phyloP scores from a whole-genome alignment of 192 early-diverging fungal genomes.

The Coemansia sp. region DNA sequence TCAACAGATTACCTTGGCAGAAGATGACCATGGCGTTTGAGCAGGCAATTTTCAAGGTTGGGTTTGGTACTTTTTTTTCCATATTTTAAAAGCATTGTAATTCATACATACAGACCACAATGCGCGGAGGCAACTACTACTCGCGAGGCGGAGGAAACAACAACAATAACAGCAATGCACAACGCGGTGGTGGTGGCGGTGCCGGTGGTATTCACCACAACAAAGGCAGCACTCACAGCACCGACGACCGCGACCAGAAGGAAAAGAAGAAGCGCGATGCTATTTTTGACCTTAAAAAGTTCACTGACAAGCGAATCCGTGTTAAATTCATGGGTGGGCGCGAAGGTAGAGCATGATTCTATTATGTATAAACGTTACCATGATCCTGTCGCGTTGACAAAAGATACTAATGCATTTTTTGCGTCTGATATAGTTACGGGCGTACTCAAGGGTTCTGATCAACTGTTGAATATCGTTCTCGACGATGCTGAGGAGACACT shows the following conservation, averaged over 20 bases:
- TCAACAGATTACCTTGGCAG: no score
- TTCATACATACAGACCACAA: conserved; percentile 5
- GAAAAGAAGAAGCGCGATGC: conserved; percentile 80
- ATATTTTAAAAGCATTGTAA: background rate
- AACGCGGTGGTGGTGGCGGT: conserved; percentile 5
- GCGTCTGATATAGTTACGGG: conserved; percentile 67
- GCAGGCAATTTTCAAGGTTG: background rate
- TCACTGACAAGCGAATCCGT: conserved; percentile 86
- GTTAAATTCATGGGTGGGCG: conserved; percentile 93
- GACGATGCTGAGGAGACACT: conserved; percentile 87
- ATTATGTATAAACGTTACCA: no score
- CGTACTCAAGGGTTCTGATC: conserved; percentile 89
- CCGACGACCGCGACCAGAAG: conserved; percentile 46
- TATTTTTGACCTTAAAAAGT: conserved; percentile 92
- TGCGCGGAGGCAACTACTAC: conserved; percentile 54
- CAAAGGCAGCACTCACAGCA: conserved; percentile 49
- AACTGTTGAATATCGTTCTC: conserved; percentile 88
- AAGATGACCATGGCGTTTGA: background rate
- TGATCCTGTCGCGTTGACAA: no score
- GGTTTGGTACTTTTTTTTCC: background rate
- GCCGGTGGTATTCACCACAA: conserved; percentile 18
- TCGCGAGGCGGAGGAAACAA: conserved; percentile 49
- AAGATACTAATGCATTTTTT: background rate
- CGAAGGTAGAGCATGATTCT: conserved; percentile 67
- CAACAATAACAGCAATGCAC: conserved; percentile 52